Evolutionary conservation across 1,139 yeast genomes (phyloP).

Genomic region (Pichia sp.): DNA sequence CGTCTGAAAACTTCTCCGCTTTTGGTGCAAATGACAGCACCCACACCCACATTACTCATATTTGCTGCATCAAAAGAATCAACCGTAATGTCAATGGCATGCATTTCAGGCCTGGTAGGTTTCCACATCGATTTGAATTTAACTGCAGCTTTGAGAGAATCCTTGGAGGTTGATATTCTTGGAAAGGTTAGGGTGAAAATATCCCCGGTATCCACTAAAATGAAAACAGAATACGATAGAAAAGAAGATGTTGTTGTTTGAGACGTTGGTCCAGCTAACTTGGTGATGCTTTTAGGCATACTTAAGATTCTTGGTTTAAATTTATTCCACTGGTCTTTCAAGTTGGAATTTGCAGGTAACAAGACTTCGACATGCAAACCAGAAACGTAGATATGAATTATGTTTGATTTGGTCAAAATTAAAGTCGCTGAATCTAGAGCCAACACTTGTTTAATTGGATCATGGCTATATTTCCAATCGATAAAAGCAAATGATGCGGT

Average conservation of each 20-base stretch:
- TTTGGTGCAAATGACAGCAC: slow-evolving; percentile 9
- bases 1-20: slow-evolving; percentile 11
- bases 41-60: slow-evolving; percentile 1
- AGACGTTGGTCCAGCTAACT: slow-evolving; percentile 5
- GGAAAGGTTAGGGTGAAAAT: slow-evolving; percentile 9
- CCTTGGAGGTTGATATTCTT: slow-evolving; percentile 8
- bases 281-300: slow-evolving; percentile 9
- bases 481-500: slow-evolving; percentile 26
- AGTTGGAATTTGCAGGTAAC: slow-evolving; percentile 27
- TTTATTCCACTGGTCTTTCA: slow-evolving; percentile 39
- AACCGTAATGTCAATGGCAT: slow-evolving; percentile 10
- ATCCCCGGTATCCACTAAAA: slow-evolving; percentile 11
- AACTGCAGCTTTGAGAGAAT: slow-evolving; percentile 3
- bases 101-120: slow-evolving; percentile 13
- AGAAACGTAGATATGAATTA: slow-evolving; percentile 53
- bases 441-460: slow-evolving; percentile 43
- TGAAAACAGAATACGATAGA: slow-evolving; percentile 4
- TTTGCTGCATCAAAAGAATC: neutral
- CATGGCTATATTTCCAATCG: slow-evolving; percentile 31
- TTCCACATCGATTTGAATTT: slow-evolving; percentile 12
- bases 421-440: slow-evolving; percentile 71
- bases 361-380: slow-evolving; percentile 47
- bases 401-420: slow-evolving; percentile 51
- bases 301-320: slow-evolving; percentile 38
- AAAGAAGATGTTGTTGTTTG: neutral